Base-by-base conservation (phyloP, 2,329 filamentous ascomycete species). In the Xylariomycetidae sp. region DNA sequence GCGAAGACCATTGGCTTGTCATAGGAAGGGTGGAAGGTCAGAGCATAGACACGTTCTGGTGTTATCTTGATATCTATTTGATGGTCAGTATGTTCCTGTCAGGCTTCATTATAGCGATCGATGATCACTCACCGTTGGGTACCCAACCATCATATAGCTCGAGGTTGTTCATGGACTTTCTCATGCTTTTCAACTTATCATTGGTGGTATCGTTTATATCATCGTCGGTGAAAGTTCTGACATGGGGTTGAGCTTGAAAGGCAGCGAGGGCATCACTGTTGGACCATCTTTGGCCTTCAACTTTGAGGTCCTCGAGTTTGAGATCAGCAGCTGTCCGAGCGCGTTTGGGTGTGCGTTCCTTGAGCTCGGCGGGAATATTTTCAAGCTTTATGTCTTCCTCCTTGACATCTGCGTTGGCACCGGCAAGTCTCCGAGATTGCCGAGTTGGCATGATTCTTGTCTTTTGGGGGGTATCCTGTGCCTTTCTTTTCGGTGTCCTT, bases 1-100 rank as follows among this genome's bases (percentile, higher is more conserved):
- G 90, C 90, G 54, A 98, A 94, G 2, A 97, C 74, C 3, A 98
- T 69, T 0, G 89, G 80, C 51, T 97, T 97, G 3, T 89, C 80
- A 37, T 80, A 70, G 0, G 81, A 89, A 0, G 92, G 92, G 50
- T 98, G 92, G 48, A 98, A 90, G 0, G 82, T 80, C 49, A 97
- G 78, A 1, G 85, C 74, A 53, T 97, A 98, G 11, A 94, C 75
- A 33, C 90, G 69, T 47, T 95, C 88, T 0, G 88, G 89, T 0
- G 85, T 90, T 30, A 96, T 82, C 56, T 96, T 97, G 50, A 96
- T 92, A 33, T 86, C 86, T 88, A 46, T 2, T n/a, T n/a, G n/a
- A n/a, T n/a, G n/a, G n/a, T n/a, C n/a, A n/a, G n/a, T n/a, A n/a
- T n/a, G n/a, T n/a, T n/a, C n/a, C n/a, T n/a, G n/a, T n/a, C n/a